These are phyloP conservation scores for Fusarium nisikadoi DNA, from an alignment of 2,329 filamentous ascomycete genomes.

Conservation along the genomic window DNA sequence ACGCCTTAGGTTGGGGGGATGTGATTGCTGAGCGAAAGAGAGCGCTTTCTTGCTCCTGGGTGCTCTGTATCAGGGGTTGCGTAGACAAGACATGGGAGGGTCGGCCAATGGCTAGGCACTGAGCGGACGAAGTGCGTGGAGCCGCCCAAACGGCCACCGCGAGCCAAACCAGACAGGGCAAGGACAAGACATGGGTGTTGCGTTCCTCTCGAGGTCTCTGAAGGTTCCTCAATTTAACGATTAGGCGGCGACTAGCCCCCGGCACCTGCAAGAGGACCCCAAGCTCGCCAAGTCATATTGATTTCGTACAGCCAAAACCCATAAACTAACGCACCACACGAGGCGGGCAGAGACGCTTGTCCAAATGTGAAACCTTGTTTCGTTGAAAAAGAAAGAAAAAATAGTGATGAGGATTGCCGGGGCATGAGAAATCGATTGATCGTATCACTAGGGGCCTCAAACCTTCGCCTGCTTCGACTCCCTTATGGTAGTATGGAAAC, in stretches of 20 bases:
- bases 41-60: slow-evolving; percentile 23
- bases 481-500: slow-evolving; percentile 14
- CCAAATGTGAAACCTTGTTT: slow-evolving; percentile 8
- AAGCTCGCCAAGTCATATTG: slow-evolving; percentile 34
- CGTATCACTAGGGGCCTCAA: slow-evolving; percentile 14
- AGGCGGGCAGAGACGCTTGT: slow-evolving; percentile 27
- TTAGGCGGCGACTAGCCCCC: slow-evolving; percentile 43
- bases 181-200: slow-evolving; percentile 32
- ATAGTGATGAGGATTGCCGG: slow-evolving; percentile 6
- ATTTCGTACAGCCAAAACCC: slow-evolving; percentile 25
- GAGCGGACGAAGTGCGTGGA: slow-evolving; percentile 31
- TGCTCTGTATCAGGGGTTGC: slow-evolving; percentile 26
- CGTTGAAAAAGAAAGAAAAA: not conserved
- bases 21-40: slow-evolving; percentile 39
- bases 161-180: slow-evolving; percentile 40
- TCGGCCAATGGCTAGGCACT: slow-evolving; percentile 38
- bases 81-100: slow-evolving; percentile 26
- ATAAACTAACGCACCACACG: slow-evolving; percentile 12
- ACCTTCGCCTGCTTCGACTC: not conserved
- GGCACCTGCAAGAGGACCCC: slow-evolving; percentile 33
- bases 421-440: slow-evolving; percentile 8
- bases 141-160: slow-evolving; percentile 34
- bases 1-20: slow-evolving; percentile 35
- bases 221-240: slow-evolving; percentile 26
- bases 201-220: slow-evolving; percentile 25